Evolutionary conservation across 208 protist genomes (phyloP), one percentile per base, ranked within the genome.

Genomic region (Crithidia fasciculata): DNA sequence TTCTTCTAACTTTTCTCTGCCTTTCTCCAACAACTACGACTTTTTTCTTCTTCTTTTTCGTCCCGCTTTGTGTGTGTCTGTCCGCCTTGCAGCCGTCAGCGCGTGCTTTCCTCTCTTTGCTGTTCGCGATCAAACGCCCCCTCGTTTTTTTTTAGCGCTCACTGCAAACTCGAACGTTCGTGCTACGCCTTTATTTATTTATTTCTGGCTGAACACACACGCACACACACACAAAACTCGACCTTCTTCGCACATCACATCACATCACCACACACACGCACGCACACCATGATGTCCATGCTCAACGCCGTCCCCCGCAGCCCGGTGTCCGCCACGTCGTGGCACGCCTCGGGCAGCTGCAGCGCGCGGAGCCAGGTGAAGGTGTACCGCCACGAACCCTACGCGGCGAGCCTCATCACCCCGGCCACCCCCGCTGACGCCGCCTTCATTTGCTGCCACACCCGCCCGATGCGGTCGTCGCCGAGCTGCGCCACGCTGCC

Each of bases 331-430:
- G 70, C 43, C 13, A 40, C 37, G 37, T 67, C 68, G 18, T 80
- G 73, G 55, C 61, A 70, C 53, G 74, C 54, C 36, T 63, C 66
- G 37, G 40, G 43, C 36, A 47, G 18, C 66, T 43, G 49, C 73
- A 63, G 18, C 55, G 5, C 7, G n/a, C 76, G 45, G 36, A 44
- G 50, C 0, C 58, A 49, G 16, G 47, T 61, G 44, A 79, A 63
- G 62, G 72, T 72, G 19, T 91, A 91, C 78, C 85, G 85, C 64
- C 85, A 94, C 66, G 76, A 90, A 52, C 89, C 89, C 19, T 94
- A 94, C 77, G 81, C 77, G 16, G 60, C 72, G 49, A 71, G 74
- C 74, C 72, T 89, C 57, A 76, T 84, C 49, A 69, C 55, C 52
- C 58, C 78, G 2, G 73, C 72, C 36, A 47, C 75, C 41, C 69